Base-by-base conservation (phyloP, 805 yeast genomes). In the Ogataea philodendri region DNA sequence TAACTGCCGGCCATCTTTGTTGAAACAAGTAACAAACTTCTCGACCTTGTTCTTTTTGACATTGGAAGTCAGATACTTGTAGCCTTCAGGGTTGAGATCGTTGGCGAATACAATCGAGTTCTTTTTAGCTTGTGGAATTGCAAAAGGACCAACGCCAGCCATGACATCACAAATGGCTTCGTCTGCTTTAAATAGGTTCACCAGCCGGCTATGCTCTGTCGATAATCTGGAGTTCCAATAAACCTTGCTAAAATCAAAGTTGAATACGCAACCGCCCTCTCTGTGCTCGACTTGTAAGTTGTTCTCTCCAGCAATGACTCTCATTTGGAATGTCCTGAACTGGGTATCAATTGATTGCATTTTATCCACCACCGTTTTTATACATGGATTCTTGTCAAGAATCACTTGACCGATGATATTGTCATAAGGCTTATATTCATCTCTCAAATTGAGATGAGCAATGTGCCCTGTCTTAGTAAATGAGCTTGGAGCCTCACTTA, bases 131-230 rank as follows among this genome's bases (percentile, higher is more conserved):
- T 97, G 95, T 0, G 99, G 99, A 1, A 93, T 77, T 2, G 95
- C 90, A 66, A 94, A 93, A 4, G 99, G 99, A 0, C 99, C 99
- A 2, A 93, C 97, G 30, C 99, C 99, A 1, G 96, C 97, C 77
- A 94, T 85, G 0, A 88, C 97, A 65, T 93, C 99, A 51, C 87
- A 86, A 0, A 94, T 84, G 5, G 87, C 84, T 41, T 82, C 83
- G 7, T 83, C 82, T 26, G 72, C 50, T 50, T 84, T 82, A 39
- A 66, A 68, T 23, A 62, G 54, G 1, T 63, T 56, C 3, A 93
- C 81, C 26, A 93, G 63, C 41, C 97, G 68, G 30, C 79, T 90
- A 59, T 93, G 99, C 53, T 93, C 99, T 1, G 96, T 85, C 48
- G 88, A 90, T 32, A 93, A 68, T 48, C 98, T 74, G 10, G 97